A percentile compares a stretch with the other conserved stretches of the same genome.
Evolutionary conservation across 768 basidiomycete genomes (phyloP).

Genomic region (Calocybe indica): DNA sequence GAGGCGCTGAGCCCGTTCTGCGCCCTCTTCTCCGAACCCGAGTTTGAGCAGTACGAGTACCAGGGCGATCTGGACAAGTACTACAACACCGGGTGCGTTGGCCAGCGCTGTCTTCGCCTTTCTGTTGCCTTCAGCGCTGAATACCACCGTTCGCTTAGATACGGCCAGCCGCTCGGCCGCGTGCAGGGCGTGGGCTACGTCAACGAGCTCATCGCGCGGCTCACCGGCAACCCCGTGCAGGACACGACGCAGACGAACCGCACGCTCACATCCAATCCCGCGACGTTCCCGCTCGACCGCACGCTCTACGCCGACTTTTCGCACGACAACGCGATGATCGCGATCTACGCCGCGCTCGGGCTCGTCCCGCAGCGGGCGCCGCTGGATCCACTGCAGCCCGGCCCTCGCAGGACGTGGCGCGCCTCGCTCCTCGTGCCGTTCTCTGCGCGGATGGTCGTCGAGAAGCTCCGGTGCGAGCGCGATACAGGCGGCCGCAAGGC

Average conservation of each 20-base stretch:
- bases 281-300: slow-evolving; percentile 67
- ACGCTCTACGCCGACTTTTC: slow-evolving; percentile 75
- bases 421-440: slow-evolving; percentile 67
- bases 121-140: background rate
- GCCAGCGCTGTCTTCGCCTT: background rate
- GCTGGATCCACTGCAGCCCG: slow-evolving; percentile 26
- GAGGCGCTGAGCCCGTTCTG: slow-evolving; percentile 62
- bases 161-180: slow-evolving; percentile 63
- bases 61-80: slow-evolving; percentile 71
- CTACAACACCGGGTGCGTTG: slow-evolving; percentile 63
- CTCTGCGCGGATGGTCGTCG: slow-evolving; percentile 66
- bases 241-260: slow-evolving; percentile 74
- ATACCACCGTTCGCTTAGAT: slow-evolving; percentile 28
- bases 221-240: slow-evolving; percentile 54
- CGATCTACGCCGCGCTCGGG: slow-evolving; percentile 64
- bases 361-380: slow-evolving; percentile 27
- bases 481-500: slow-evolving; percentile 7
- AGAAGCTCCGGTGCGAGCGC: slow-evolving; percentile 48
- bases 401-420: slow-evolving; percentile 42
- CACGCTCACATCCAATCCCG: slow-evolving; percentile 57
- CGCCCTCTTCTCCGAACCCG: slow-evolving; percentile 53
- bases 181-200: slow-evolving; percentile 85
- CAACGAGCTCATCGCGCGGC: slow-evolving; percentile 83
- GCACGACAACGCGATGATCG: slow-evolving; percentile 82
- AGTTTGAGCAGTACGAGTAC: slow-evolving; percentile 68